Base-by-base conservation (phyloP, 352 stramenopile species). In the Globisporangium camurandrum region DNA sequence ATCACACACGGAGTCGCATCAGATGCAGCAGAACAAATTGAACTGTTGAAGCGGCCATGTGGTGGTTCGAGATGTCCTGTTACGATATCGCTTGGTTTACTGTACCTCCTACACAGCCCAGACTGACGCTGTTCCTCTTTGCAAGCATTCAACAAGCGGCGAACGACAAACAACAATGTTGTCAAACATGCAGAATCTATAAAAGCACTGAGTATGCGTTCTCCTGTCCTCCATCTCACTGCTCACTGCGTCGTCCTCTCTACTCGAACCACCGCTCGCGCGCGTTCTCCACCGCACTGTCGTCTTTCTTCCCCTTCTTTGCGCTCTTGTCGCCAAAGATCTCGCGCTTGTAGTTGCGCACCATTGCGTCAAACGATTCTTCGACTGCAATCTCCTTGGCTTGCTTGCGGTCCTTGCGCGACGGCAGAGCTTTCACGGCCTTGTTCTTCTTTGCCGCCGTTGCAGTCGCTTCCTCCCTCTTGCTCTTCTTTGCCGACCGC, bases 281-380 rank as follows among this genome's bases (percentile, higher is more conserved):
- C 26, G 43, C 31, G 31, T 30, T 57, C 26, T 55, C 62, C 17
- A 38, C 46, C 27, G 61, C 58, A 12, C 30, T 34, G 26, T 31
- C 46, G 8, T 45, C 42, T n/a, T n/a, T n/a, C n/a, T n/a, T n/a
- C n/a, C n/a, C n/a, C n/a, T n/a, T n/a, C n/a, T n/a, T n/a, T 0
- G 31, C 42, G 2, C 20, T 12, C 28, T 41, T 67, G 10, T 77
- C 70, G 5, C 76, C 76, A 48, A 93, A 93, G 33, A 93, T 77
- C 51, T 90, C 72, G 57, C 84, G 74, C 70, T 90, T 93, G 77
- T 93, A 93, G 46, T 67, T 80, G 52, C 66, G 63, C 58, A 93
- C 82, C 39, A 93, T 61, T 22, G 68, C 72, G 26, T 93, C 82
- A 44, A 90, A 93, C 37, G 74, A 88, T 48, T 75, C 65, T 46